These are phyloP conservation scores for Yamadazyma kanchanaburiensis DNA, from an alignment of 1,139 yeast species.

Conservation along the genomic window DNA sequence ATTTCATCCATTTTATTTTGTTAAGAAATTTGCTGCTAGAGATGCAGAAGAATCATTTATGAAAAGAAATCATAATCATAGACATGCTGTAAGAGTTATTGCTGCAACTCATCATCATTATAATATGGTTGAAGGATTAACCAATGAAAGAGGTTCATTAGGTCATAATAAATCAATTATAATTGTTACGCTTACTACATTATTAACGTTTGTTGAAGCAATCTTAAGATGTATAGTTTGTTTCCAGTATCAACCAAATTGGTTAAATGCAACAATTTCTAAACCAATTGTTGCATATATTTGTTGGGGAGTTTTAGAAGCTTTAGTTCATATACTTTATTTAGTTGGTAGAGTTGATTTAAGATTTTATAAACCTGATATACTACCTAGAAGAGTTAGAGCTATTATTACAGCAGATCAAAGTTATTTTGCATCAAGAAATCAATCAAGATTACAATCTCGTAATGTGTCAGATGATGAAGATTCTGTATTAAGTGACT, in stretches of 20 bases:
- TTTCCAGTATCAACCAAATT: slow-evolving; percentile 22
- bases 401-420: slow-evolving; percentile 42
- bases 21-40: slow-evolving; percentile 33
- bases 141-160: slow-evolving; percentile 37
- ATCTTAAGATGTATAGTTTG: slow-evolving; percentile 30
- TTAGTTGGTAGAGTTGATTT: slow-evolving; percentile 44
- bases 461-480: slow-evolving; percentile 10
- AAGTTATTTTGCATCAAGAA: slow-evolving; percentile 21
- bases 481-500: slow-evolving; percentile 5
- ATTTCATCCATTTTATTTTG: slow-evolving; percentile 42
- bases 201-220: slow-evolving; percentile 30
- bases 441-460: slow-evolving; percentile 5
- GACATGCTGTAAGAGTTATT: slow-evolving; percentile 43
- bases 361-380: slow-evolving; percentile 45
- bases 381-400: slow-evolving; percentile 35
- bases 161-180: slow-evolving; percentile 33
- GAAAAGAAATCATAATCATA: slow-evolving; percentile 42
- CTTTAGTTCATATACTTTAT: slow-evolving; percentile 31
- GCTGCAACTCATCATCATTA: slow-evolving; percentile 44
- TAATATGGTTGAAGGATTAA: slow-evolving; percentile 40
- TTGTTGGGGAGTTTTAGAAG: slow-evolving; percentile 40
- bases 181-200: slow-evolving; percentile 29
- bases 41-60: slow-evolving; percentile 40
- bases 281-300: slow-evolving; percentile 31
- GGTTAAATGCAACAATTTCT: slow-evolving; percentile 12